A percentile compares a stretch with the other conserved stretches of the same genome.
phyloP scores from a whole-genome alignment of 768 basidiomycete species.

The Tremella mesenterica region DNA sequence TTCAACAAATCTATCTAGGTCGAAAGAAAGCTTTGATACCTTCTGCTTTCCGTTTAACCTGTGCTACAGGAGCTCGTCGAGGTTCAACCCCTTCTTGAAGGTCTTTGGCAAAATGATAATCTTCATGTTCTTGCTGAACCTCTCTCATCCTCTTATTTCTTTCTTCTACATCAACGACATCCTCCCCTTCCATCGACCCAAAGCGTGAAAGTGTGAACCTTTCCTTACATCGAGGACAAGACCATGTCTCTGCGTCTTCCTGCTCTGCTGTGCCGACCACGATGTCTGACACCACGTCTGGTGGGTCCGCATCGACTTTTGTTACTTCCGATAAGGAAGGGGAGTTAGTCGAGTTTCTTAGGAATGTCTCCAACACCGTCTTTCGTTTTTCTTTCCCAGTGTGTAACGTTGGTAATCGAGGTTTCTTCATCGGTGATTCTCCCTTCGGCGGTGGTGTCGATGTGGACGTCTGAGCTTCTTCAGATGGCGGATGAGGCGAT shows the following conservation, averaged over 20 bases:
- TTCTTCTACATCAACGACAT: slow-evolving; percentile 1
- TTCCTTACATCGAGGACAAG: slow-evolving; percentile 27
- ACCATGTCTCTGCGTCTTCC: slow-evolving; percentile 17
- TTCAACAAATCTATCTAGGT: slow-evolving; percentile 10
- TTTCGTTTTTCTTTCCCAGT: slow-evolving; percentile 20
- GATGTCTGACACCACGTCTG: not conserved
- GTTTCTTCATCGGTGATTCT: slow-evolving; percentile 24
- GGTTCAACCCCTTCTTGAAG: slow-evolving; percentile 49
- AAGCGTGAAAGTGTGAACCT: slow-evolving; percentile 44
- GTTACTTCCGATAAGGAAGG: slow-evolving; percentile 8
- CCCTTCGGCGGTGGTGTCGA: not conserved
- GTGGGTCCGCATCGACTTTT: not conserved
- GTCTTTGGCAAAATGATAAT: slow-evolving; percentile 81
- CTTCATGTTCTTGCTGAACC: slow-evolving; percentile 61
- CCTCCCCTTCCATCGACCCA: slow-evolving; percentile 2
- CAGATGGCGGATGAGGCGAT: not conserved
- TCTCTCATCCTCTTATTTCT: slow-evolving; percentile 10
- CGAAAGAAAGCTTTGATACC: slow-evolving; percentile 43
- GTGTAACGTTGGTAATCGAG: slow-evolving; percentile 30
- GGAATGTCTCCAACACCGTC: slow-evolving; percentile 23
- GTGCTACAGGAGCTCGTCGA: slow-evolving; percentile 29
- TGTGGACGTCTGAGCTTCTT: slow-evolving; percentile 9
- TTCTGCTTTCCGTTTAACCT: slow-evolving; percentile 38
- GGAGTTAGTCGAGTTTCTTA: slow-evolving; percentile 13
- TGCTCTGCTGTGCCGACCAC: slow-evolving; percentile 8